Percentiles rank a stretch among this genome's conserved stretches.
Conservation (phyloP, 2,329 filamentous ascomycete species). For the Geosmithia morbida region DNA sequence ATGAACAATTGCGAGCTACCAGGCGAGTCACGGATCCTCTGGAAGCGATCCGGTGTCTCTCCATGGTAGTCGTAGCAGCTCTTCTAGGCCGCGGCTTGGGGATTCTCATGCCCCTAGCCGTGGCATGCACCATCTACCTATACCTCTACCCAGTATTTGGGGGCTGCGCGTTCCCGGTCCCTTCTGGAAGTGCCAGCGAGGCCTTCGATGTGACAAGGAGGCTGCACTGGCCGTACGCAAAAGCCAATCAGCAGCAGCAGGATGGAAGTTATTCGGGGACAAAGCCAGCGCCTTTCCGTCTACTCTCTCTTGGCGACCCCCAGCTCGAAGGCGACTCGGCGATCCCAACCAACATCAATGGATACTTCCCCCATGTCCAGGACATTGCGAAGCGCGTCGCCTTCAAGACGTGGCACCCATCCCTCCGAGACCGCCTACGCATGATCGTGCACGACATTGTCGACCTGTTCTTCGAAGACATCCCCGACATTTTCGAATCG, state of each 20-base stretch:
- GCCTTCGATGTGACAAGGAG: slow-evolving; percentile 21
- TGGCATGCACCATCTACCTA: slow-evolving; percentile 61
- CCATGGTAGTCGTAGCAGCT: slow-evolving; percentile 36
- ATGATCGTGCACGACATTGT: slow-evolving; percentile 41
- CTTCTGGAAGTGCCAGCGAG: slow-evolving; percentile 17
- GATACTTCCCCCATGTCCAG: slow-evolving; percentile 37
- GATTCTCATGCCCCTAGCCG: slow-evolving; percentile 43
- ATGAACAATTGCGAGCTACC: neutral
- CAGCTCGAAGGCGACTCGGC: slow-evolving; percentile 89
- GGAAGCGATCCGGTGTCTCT: neutral
- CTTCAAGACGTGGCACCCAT: slow-evolving; percentile 28
- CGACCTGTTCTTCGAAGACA: slow-evolving; percentile 51
- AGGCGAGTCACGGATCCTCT: neutral
- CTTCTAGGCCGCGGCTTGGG: slow-evolving; percentile 42
- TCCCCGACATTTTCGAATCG: slow-evolving; percentile 51
- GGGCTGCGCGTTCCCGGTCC: slow-evolving; percentile 64
- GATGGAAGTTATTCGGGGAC: slow-evolving; percentile 7
- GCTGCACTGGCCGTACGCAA: slow-evolving; percentile 24
- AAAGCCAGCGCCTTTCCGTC: slow-evolving; percentile 57
- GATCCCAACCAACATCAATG: slow-evolving; percentile 45
- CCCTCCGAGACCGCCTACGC: slow-evolving; percentile 35
- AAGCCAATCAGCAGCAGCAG: neutral
- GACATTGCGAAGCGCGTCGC: slow-evolving; percentile 30
- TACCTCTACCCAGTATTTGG: slow-evolving; percentile 78
- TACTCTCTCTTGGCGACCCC: slow-evolving; percentile 80